Conservation (phyloP, 768 basidiomycete species). For the Chalciporus chontae region DNA sequence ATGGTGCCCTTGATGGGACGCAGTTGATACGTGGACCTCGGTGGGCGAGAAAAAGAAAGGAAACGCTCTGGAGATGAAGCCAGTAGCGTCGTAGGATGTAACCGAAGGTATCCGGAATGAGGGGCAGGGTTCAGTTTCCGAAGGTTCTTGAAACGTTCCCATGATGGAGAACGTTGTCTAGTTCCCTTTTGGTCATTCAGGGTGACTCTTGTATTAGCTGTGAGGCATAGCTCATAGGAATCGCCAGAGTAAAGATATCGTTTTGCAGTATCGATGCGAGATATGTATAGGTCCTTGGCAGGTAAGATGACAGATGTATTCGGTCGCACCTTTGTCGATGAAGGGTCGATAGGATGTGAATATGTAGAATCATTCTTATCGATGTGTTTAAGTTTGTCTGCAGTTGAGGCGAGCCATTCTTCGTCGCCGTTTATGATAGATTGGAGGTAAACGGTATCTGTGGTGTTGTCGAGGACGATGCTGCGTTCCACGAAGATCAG, state of each 20-base stretch:
- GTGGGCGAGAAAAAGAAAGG: slow-evolving; percentile 71
- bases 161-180: slow-evolving; percentile 39
- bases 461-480: slow-evolving; percentile 58
- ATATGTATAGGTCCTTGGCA: slow-evolving; percentile 57
- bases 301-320: slow-evolving; percentile 46
- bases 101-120: slow-evolving; percentile 76
- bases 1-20: slow-evolving; percentile 95
- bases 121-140: slow-evolving; percentile 83
- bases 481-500: slow-evolving; percentile 77
- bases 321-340: slow-evolving; percentile 23
- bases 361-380: slow-evolving; percentile 11
- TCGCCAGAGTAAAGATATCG: slow-evolving; percentile 78
- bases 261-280: slow-evolving; percentile 66
- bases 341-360: slow-evolving; percentile 16
- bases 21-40: slow-evolving; percentile 66
- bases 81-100: slow-evolving; percentile 73
- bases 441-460: slow-evolving; percentile 56
- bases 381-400: slow-evolving; percentile 14
- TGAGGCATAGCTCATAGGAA: slow-evolving; percentile 91
- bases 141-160: slow-evolving; percentile 72
- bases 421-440: slow-evolving; percentile 57
- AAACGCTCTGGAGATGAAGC: slow-evolving; percentile 93
- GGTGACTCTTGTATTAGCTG: slow-evolving; percentile 62
- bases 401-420: slow-evolving; percentile 55
- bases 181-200: slow-evolving; percentile 34